Evolutionary conservation across 2,329 filamentous ascomycete genomes (phyloP).

Genomic region (Fusarium paranaense): DNA sequence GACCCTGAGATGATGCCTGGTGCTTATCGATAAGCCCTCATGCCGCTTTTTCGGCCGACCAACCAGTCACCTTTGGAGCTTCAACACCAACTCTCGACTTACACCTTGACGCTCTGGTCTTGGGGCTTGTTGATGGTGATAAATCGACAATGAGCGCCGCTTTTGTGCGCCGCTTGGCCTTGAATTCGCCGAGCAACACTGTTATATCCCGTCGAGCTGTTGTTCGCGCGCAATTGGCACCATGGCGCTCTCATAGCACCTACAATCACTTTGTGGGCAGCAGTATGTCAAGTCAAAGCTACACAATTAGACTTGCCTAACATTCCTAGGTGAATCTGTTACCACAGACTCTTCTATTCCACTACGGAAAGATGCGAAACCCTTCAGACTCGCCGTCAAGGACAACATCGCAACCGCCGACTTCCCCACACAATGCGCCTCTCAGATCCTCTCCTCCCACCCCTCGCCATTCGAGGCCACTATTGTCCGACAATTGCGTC

Average conservation of each 20-base stretch:
- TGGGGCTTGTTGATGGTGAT: conserved; percentile 36
- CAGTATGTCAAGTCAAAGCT: conserved; percentile 39
- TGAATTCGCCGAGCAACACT: background rate
- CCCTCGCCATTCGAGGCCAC: conserved; percentile 85
- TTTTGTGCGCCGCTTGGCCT: conserved; percentile 43
- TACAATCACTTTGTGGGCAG: conserved; percentile 53
- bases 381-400: conserved; percentile 72
- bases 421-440: conserved; percentile 85
- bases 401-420: conserved; percentile 79
- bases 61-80: conserved; percentile 16
- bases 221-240: conserved; percentile 16
- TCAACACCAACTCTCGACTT: conserved; percentile 1
- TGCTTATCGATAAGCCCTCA: conserved; percentile 38
- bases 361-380: conserved; percentile 35
- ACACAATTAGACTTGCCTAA: conserved; percentile 12
- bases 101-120: conserved; percentile 10
- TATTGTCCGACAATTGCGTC: conserved; percentile 75
- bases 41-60: conserved; percentile 26
- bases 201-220: background rate
- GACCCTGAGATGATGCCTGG: conserved; percentile 20
- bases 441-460: conserved; percentile 77
- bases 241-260: conserved; percentile 46
- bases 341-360: conserved; percentile 17
- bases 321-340: conserved; percentile 22
- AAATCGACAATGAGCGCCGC: conserved; percentile 48